Conservation (phyloP, 306 rosid genomes). For the Parietaria judaica region DNA sequence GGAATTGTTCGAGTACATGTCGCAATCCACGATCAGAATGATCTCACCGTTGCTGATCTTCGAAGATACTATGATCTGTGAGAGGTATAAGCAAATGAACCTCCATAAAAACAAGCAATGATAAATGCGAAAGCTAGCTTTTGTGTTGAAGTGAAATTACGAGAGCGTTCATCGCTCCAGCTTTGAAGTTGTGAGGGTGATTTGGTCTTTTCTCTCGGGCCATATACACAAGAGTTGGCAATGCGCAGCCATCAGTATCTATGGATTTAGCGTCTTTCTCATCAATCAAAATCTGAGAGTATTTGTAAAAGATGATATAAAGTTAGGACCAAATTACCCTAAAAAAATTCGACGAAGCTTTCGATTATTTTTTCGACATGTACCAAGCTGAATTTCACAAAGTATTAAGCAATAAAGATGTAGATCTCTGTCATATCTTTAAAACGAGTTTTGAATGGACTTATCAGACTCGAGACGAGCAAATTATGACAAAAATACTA, state of each 20-base stretch:
- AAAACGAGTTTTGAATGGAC: too few relatives aligned
- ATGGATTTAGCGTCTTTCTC: constrained; percentile 36
- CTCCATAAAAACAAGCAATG: background rate
- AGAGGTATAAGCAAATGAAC: background rate
- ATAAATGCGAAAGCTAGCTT: background rate
- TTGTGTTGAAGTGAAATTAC: constrained; percentile 17
- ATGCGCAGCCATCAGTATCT: constrained; percentile 39
- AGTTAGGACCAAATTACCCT: too few relatives aligned
- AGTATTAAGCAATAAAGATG: too few relatives aligned
- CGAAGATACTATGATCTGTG: constrained; percentile 82
- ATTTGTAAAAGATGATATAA: background rate
- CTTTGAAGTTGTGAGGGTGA: constrained; percentile 64
- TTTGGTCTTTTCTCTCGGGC: constrained; percentile 85
- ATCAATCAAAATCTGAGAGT: constrained; percentile 53
- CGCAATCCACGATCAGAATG: constrained; percentile 74
- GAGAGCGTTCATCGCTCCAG: constrained; percentile 91
- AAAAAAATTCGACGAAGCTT: too few relatives aligned
- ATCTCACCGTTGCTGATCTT: constrained; percentile 63
- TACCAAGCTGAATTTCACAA: too few relatives aligned
- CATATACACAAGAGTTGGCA: constrained; percentile 72
- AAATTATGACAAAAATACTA: too few relatives aligned
- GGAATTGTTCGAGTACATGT: constrained; percentile 73
- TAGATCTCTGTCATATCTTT: too few relatives aligned
- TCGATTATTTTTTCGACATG: too few relatives aligned
- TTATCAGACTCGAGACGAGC: too few relatives aligned